phyloP scores from a whole-genome alignment of 139 green algal species.

The Haematococcus lacustris region DNA sequence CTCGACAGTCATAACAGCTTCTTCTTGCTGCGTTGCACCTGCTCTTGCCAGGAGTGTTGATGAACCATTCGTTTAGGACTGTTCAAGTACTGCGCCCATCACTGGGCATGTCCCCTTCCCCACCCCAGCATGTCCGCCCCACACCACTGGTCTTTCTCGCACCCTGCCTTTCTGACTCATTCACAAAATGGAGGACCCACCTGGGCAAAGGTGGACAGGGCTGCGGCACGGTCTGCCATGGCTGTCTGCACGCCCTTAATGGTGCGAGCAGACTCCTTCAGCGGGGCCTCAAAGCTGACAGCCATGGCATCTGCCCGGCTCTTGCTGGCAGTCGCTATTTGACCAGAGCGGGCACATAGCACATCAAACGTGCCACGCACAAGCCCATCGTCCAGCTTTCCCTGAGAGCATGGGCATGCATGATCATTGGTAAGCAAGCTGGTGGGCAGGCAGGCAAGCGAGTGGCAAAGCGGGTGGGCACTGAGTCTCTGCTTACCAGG shows the following conservation, averaged over 20 bases:
- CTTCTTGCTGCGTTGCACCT: too few relatives aligned
- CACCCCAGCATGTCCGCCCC: background rate
- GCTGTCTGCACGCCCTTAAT: conserved; percentile 58
- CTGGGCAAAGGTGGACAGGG: conserved; percentile 38
- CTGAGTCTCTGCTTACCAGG: too few relatives aligned
- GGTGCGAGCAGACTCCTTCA: conserved; percentile 74
- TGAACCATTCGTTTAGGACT: too few relatives aligned
- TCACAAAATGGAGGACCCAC: conserved; percentile 11
- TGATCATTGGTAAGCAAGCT: too few relatives aligned
- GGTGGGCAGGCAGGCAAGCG: too few relatives aligned
- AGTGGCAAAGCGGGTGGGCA: too few relatives aligned
- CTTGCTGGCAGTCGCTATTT: conserved; percentile 13
- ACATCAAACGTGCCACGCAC: conserved; percentile 14
- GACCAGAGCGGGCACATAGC: conserved; percentile 8
- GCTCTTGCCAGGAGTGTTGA: too few relatives aligned
- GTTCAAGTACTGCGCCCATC: too few relatives aligned
- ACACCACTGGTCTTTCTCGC: background rate
- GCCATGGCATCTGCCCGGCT: conserved; percentile 25
- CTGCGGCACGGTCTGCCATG: conserved; percentile 56
- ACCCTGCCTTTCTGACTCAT: background rate
- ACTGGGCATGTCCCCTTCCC: too few relatives aligned
- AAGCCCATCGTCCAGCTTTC: conserved; percentile 17
- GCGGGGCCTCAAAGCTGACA: conserved; percentile 68
- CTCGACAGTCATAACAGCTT: too few relatives aligned
- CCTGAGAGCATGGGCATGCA: too few relatives aligned